Percentiles rank a stretch among this genome's conserved stretches.
phyloP scores from a whole-genome alignment of 2,329 filamentous ascomycete genomes.

The Chalaropsis thielavioides region DNA sequence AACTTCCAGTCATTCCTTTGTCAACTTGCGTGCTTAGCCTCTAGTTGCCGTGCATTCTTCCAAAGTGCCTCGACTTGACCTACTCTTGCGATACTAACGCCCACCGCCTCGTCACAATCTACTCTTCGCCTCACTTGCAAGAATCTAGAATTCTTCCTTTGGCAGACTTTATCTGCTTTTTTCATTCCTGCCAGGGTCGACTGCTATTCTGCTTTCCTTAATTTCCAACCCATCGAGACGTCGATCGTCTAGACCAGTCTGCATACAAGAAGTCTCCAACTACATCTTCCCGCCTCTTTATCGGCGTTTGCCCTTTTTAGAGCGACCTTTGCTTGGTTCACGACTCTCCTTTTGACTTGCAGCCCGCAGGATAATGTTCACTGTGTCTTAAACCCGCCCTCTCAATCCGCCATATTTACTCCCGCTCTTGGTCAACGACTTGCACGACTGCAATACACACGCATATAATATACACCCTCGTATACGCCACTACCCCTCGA shows the following conservation, averaged over 20 bases:
- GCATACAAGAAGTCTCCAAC: not conserved
- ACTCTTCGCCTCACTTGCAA: not conserved
- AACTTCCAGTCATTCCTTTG: constrained; percentile 1
- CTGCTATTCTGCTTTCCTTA: constrained; percentile 1
- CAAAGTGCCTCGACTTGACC: not conserved
- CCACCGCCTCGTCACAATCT: not conserved
- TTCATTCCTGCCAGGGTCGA: not conserved
- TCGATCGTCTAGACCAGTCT: constrained; percentile 1
- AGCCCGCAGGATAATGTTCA: not conserved
- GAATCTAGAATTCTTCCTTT: constrained; percentile 1
- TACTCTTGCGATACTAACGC: not conserved
- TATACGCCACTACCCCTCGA: not conserved
- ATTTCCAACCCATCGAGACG: constrained; percentile 2
- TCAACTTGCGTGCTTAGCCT: not conserved
- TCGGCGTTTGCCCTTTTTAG: not conserved
- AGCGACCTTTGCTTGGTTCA: not conserved
- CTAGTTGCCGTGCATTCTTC: not conserved
- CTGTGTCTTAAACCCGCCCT: not conserved
- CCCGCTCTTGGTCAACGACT: not conserved
- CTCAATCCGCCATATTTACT: not conserved
- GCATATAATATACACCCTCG: not conserved
- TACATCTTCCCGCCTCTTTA: not conserved
- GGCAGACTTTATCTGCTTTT: not conserved
- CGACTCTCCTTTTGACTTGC: not conserved
- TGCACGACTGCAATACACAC: not conserved